Base-by-base conservation (phyloP, 2,329 filamentous ascomycete genomes). In the Nigrospora osmanthi region DNA sequence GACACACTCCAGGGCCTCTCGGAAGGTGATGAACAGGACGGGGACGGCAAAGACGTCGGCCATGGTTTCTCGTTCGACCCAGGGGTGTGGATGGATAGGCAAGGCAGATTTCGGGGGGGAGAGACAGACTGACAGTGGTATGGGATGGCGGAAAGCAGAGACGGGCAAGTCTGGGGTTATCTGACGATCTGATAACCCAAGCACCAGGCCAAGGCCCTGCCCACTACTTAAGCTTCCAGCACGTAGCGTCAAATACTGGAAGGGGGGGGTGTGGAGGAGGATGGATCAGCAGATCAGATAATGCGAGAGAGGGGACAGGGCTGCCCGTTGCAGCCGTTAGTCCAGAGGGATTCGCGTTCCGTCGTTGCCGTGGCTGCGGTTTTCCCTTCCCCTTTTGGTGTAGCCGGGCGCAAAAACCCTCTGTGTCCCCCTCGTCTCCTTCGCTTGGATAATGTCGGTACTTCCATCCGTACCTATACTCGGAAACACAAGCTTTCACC, bases 11-110 rank as follows among this genome's bases (percentile, higher is more conserved):
- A 95, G 71, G 36, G 81, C 81, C 68, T 95, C 89, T 59, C 89
- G 82, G 62, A 95, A 93, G 67, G 35, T 83, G 62, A 95, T 87
- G 70, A 95, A 90, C 70, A 95, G 95, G 45, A 95, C 59, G 14
- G 59, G 58, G 32, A 60, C 53, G 33, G 58, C 50, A 44, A 62
- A 61, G 42, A 60, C 58, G 46, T 49, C 41, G 31, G 40, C 46
- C 38, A 45, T 47, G 12, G 28, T 40, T 32, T 35, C 23, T 15
- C 17, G 11, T 15, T 30, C 23, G 9, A 28, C 4, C 9, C 6
- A 28, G 10, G 23, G 33, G 32, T 42, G 31, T 19, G 15, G 11
- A 32, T n/a, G 15, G 23, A n/a, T 7, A 16, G 33, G 6, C 33
- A 15, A 12, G 11, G n/a, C 14, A 36, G n/a, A 28, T n/a, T 31